Base-by-base conservation (phyloP, 140 eudicot genomes). In the Stevia rebaudiana region DNA sequence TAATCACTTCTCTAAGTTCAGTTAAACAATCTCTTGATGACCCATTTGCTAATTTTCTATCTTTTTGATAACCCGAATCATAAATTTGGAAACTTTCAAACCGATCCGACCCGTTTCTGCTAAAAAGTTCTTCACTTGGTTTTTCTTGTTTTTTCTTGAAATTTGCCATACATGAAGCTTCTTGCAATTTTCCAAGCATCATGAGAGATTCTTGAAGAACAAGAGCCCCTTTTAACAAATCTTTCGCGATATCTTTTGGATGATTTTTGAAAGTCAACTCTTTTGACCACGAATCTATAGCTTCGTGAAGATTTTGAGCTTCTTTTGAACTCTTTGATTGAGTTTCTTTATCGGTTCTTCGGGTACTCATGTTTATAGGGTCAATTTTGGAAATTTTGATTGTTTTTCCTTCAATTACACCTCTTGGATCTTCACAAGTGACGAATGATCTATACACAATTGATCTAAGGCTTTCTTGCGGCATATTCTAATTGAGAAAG, bases 341-440 rank as follows among this genome's bases (percentile, higher is more conserved):
- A 21, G 43, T 61, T 30, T 68, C 72, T 10, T 31, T 66, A 71
- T 76, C 83, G 49, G 56, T 48, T 41, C 36, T 65, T 53, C 24
- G 74, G 13, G 62, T 40, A 42, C 70, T 76, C 73, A 56, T 36
- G 63, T 77, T 86, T 28, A 75, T 74, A 70, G 84, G 24, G 18
- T 39, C 57, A 17, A 63, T 39, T 67, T 83, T 83, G 72, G 87
- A 61, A 65, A 76, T 86, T 74, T 73, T 82, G 15, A 80, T 64
- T 63, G 90, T 71, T 81, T 80, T 74, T 46, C 88, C 83, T 67
- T 90, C 94, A 40, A 71, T 74, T 8, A 86, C 94, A 48, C 97
- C 97, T 84, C 80, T 80, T 49, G 97, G 95, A 80, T 90, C 95
- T 74, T 86, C 88, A 63, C 97, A 90, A 13, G 94, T 86, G 92